A percentile compares a stretch with the other conserved stretches of the same genome.
Conservation (phyloP, 108 stramenopile genomes). For the Craspedostauros australis region DNA sequence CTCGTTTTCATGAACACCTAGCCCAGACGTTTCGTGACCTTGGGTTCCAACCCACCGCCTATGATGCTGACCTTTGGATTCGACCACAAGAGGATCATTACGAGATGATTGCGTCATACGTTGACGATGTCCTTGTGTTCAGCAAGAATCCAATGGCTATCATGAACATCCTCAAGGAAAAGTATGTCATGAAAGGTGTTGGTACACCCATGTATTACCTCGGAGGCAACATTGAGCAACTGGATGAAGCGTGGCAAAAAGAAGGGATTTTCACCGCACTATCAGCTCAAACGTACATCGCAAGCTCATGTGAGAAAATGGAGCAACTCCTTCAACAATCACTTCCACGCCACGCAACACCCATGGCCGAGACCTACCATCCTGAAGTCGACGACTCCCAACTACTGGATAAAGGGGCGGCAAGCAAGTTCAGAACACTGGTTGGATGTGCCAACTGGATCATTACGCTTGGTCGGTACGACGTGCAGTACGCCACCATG, state of each 20-base stretch:
- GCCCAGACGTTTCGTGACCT: neutral
- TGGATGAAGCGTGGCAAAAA: neutral
- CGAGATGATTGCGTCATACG: neutral
- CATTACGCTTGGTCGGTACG: slow-evolving; percentile 25
- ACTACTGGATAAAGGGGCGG: too few relatives aligned
- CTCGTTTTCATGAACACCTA: neutral
- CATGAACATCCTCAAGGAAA: neutral
- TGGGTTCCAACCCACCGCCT: slow-evolving; percentile 3
- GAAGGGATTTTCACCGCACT: neutral
- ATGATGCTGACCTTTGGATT: slow-evolving; percentile 17
- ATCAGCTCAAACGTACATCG: neutral
- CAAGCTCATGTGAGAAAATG: neutral
- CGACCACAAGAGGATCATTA: neutral
- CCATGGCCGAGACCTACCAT: too few relatives aligned
- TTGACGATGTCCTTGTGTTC: neutral
- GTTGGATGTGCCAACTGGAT: slow-evolving; percentile 19
- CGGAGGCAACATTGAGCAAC: neutral
- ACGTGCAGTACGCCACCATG: slow-evolving; percentile 22
- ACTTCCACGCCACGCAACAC: too few relatives aligned
- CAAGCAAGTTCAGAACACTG: slow-evolving; percentile 3
- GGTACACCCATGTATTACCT: slow-evolving; percentile 2
- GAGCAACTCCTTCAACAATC: neutral
- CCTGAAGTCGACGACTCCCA: too few relatives aligned
- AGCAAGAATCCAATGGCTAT: neutral
- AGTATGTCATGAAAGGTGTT: slow-evolving; percentile 2